These are phyloP conservation scores for Colletotrichum chrysophilum DNA, from an alignment of 2,329 filamentous ascomycete species.

Conservation along the genomic window DNA sequence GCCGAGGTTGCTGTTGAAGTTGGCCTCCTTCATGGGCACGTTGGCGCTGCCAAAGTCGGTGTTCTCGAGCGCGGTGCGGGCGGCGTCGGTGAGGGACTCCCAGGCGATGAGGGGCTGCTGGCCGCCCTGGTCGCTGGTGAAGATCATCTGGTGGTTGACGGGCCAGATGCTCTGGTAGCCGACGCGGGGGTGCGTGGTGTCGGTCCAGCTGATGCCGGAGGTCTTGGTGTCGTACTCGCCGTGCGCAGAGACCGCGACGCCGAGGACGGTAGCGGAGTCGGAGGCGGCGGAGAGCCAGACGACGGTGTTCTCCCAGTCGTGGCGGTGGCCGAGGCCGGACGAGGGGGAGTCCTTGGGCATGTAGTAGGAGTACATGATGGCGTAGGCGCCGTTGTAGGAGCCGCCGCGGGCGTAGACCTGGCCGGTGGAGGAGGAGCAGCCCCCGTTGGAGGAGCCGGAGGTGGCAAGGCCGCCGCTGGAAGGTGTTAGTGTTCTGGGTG, in stretches of 20 bases:
- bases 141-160: conserved; percentile 39
- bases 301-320: conserved; percentile 40
- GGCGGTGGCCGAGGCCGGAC: conserved; percentile 36
- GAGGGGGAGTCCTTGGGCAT: conserved; percentile 46
- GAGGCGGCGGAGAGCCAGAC: conserved; percentile 35
- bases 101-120: conserved; percentile 45
- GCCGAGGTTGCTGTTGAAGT: conserved; percentile 20
- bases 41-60: conserved; percentile 44
- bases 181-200: conserved; percentile 31
- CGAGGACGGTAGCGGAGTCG: conserved; percentile 31
- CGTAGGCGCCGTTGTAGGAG: conserved; percentile 30
- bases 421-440: conserved; percentile 32
- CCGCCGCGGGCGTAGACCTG: conserved; percentile 38
- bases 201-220: conserved; percentile 26
- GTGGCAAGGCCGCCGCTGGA: conserved; percentile 32
- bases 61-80: conserved; percentile 35
- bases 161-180: conserved; percentile 35
- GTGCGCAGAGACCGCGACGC: conserved; percentile 35
- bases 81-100: conserved; percentile 38
- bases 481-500: background rate
- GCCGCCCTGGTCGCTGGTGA: conserved; percentile 37
- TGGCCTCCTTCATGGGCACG: conserved; percentile 38
- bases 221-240: conserved; percentile 32
- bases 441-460: conserved; percentile 29
- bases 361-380: conserved; percentile 41